Base-by-base conservation (phyloP, 192 early-diverging fungal genomes). In the Rhizophagus prolifer region DNA sequence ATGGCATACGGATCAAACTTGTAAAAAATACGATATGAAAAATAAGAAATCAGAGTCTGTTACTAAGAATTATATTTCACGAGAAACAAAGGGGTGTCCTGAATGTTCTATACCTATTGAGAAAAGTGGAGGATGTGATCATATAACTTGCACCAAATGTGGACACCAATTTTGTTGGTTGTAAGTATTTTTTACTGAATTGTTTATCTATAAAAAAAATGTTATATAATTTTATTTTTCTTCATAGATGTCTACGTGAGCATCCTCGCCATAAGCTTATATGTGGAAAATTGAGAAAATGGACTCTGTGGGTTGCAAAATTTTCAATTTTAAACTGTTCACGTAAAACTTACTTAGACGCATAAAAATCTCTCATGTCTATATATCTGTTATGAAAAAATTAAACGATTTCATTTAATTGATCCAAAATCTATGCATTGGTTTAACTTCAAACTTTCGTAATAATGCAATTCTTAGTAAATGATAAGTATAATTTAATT, bases 51-150 rank as follows among this genome's bases (percentile, higher is more conserved):
- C 71, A 21, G 71, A 72, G 3, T 59, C 23, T 58, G 58, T 58
- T 59, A 72, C 71, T 16, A 21, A 31, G 25, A 58, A 72, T 44
- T 72, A 72, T 72, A 9, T 72, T 21, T 60, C 21, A 59, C 71
- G 47, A 36, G 23, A 25, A 19, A 34, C 54, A n/a, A 72, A 60
- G 31, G 4, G 14, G 23, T 72, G 71, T 25, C 71, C 71, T 60
- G 25, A 9, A n/a, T 72, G 71, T 58, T 58, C 23, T 6, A 60
- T 58, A n/a, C 58, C 14, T 72, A 72, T 72, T 28, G 71, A 41
- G n/a, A 72, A 72, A 38, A 59, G 13, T 72, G 30, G 30, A 34
- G 71, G 71, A 19, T 72, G 71, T 58, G 30, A 72, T 59, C 71
- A 72, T 59, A 72, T 72, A 19, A 59, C 70, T 34, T 72, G 70